Evolutionary conservation across 257 asterid genomes (phyloP).

Genomic region (Lithospermum erythrorhizon): DNA sequence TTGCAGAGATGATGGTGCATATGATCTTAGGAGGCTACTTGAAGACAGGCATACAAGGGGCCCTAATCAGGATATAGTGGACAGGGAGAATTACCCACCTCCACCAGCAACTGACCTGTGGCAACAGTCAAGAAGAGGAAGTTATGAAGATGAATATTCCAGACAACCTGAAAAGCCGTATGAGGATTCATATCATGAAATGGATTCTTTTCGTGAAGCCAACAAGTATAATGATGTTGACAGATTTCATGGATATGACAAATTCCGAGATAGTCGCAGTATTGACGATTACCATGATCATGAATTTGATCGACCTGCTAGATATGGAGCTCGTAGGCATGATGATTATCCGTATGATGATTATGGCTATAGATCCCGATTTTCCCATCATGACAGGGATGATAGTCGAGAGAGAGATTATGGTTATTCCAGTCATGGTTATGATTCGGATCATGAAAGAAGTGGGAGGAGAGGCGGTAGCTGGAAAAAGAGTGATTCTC

Average conservation of each 20-base stretch:
- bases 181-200: constrained; percentile 32
- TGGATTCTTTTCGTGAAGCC: constrained; percentile 24
- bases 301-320: constrained; percentile 63
- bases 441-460: constrained; percentile 91
- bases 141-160: constrained; percentile 70
- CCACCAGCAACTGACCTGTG: constrained; percentile 58
- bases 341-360: constrained; percentile 81
- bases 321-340: constrained; percentile 68
- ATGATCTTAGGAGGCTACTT: constrained; percentile 80
- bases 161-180: constrained; percentile 76
- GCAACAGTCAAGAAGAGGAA: constrained; percentile 79
- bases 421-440: constrained; percentile 65
- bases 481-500: constrained; percentile 76
- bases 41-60: constrained; percentile 92
- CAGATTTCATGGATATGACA: constrained; percentile 16
- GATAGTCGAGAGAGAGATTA: constrained; percentile 75
- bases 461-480: constrained; percentile 68
- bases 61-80: constrained; percentile 60
- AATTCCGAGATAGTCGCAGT: constrained; percentile 19
- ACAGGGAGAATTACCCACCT: constrained; percentile 72
- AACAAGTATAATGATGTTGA: constrained; percentile 29
- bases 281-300: constrained; percentile 30
- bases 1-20: constrained; percentile 82
- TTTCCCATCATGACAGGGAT: constrained; percentile 57
- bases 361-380: constrained; percentile 67